Percentiles rank a stretch among this genome's conserved stretches.
Conservation (phyloP, 331 rosid species). For the Acacia pycnantha region DNA sequence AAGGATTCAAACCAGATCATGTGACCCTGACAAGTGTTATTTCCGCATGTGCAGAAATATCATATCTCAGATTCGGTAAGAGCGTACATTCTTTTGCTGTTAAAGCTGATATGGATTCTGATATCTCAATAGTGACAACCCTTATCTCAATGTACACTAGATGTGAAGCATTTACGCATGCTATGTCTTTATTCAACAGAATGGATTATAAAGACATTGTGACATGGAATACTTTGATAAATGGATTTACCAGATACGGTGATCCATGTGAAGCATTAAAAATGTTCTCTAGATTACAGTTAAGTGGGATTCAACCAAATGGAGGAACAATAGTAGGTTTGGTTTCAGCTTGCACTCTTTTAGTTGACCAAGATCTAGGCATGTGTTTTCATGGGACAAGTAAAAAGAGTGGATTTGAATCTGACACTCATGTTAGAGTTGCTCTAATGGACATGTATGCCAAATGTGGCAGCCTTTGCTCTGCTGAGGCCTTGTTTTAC, state of each 20-base stretch:
- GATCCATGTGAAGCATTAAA: conserved; percentile 43
- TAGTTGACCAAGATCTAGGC: conserved; percentile 40
- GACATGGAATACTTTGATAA: conserved; percentile 72
- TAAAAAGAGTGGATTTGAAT: conserved; percentile 52
- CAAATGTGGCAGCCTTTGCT: conserved; percentile 53
- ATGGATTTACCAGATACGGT: conserved; percentile 50
- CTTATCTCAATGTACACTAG: conserved; percentile 61
- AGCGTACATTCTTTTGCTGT: conserved; percentile 52
- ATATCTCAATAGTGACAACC: conserved; percentile 46
- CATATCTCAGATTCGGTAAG: conserved; percentile 50
- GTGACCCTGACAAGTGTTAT: conserved; percentile 44
- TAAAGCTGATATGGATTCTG: conserved; percentile 45
- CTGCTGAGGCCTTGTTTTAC: conserved; percentile 53
- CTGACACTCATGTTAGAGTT: conserved; percentile 45
- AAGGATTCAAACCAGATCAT: conserved; percentile 47
- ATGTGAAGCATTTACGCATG: conserved; percentile 40
- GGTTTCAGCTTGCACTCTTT: conserved; percentile 45
- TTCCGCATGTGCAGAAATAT: conserved; percentile 53
- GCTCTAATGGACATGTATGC: conserved; percentile 63
- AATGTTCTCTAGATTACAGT: conserved; percentile 42
- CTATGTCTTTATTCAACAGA: conserved; percentile 46
- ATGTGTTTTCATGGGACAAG: conserved; percentile 54
- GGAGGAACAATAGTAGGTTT: conserved; percentile 56
- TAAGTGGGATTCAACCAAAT: conserved; percentile 51
- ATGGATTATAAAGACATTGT: conserved; percentile 55